Base-by-base conservation (phyloP, 1,284 basidiomycete species). In the Blastosporella zonata region DNA sequence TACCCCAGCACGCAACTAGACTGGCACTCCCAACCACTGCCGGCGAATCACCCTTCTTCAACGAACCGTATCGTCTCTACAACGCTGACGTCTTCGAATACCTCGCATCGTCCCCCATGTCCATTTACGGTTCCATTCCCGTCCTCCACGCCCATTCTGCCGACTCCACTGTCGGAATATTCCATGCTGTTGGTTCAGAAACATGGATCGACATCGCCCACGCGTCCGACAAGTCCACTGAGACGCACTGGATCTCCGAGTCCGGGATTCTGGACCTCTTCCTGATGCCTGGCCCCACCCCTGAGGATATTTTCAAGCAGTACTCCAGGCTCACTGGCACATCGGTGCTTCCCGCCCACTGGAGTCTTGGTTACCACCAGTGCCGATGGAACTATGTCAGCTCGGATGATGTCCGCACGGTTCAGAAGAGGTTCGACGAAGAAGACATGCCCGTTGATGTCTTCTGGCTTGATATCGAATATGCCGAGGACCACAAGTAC, bases 21-120 rank as follows among this genome's bases (percentile, higher is more conserved):
- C 78, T 99, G 25, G 88, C 89, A 10, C 81, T 99, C 1, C 94
- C 93, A 4, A 82, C 87, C 5, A 97, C 94, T 1, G 78, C 81
- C 9, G 90, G 84, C 51, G 80, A 82, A 49, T 71, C 74, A 42
- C 75, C 84, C 6, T 75, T 79, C 55, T 97, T 87, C 70, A 77
- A 77, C 10, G 96, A 99, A 35, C 97, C 97, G 0, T 99, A 97
- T 70, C 83, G 97, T 22, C 81, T 99, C 12, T 97, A 88, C 75
- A 99, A 99, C 65, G 78, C 90, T 45, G 97, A 99, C 65, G 95
- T 98, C 28, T 99, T 99, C 64, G 96, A 99, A 70, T 98, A 99
- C 67, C 82, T 93, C 21, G 82, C 91, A 0, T 90, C 93, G 52
- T 94, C 91, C 1, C 79, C 93, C 17, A 93, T 97, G 75, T 88